Conservation (phyloP, 2,329 filamentous ascomycete species). For the Fusarium citri region DNA sequence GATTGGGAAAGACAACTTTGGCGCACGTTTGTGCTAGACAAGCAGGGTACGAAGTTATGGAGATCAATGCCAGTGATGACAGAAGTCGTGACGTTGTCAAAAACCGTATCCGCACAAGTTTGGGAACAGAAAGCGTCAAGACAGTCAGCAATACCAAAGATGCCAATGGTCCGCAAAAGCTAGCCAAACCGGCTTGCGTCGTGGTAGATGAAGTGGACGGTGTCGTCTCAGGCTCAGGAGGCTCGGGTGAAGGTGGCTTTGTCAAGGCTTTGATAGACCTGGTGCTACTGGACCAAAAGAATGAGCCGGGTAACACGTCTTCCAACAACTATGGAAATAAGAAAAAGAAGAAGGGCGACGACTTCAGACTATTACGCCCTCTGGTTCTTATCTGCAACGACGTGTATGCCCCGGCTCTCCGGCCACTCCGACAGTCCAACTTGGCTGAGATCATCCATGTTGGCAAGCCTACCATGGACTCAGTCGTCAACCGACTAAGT, state of each 20-base stretch:
- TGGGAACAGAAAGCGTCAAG: conserved; percentile 95
- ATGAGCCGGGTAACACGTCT: conserved; percentile 56
- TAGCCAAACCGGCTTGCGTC: conserved; percentile 89
- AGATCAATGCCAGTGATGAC: conserved; percentile 98
- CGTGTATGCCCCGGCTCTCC: conserved; percentile 89
- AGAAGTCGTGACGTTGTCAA: conserved; percentile 90
- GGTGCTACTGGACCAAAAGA: conserved; percentile 86
- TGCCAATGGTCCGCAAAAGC: conserved; percentile 69
- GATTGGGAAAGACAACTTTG: conserved; percentile 93
- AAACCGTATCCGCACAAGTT: conserved; percentile 87
- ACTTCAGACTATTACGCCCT: conserved; percentile 87
- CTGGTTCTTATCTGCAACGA: conserved; percentile 97
- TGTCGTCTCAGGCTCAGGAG: conserved; percentile 82
- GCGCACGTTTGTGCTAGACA: conserved; percentile 96
- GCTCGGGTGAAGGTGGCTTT: conserved; percentile 89
- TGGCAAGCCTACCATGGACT: conserved; percentile 87
- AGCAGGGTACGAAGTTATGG: conserved; percentile 94
- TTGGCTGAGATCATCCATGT: conserved; percentile 93
- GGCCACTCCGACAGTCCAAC: conserved; percentile 84
- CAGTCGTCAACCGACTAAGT: conserved; percentile 84
- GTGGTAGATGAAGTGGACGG: conserved; percentile 98
- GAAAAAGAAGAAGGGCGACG: conserved; percentile 80
- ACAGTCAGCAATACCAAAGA: conserved; percentile 71
- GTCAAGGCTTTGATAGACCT: conserved; percentile 95
- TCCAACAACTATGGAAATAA: conserved; percentile 49